Base-by-base conservation (phyloP, 805 yeast genomes). In the Saccharomycopsis selenospora region DNA sequence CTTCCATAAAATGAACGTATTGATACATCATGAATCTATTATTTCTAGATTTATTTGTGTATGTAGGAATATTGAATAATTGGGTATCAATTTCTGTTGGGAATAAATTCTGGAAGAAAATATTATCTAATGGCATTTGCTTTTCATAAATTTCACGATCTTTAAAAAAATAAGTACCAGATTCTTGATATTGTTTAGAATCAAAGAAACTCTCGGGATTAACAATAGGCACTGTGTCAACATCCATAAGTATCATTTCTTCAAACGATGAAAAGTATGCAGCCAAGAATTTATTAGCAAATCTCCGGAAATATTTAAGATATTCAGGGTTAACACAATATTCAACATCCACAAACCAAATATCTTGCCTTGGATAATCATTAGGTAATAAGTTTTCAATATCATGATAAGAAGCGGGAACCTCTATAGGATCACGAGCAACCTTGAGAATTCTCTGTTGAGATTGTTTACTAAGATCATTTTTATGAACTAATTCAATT, bases 231-330 rank as follows among this genome's bases (percentile, higher is more conserved):
- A 76, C 73, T 0, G 73, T 64, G 59, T 77, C 82, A 2, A 77
- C 72, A 57, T 78, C 83, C 28, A 78, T 48, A 28, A 78, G 62
- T 7, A 77, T 61, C 41, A 70, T 64, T 53, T 76, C 76, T 46
- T 69, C 66, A 55, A 77, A 78, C 10, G 77, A 66, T 51, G 65
- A 70, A 61, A 75, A 75, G 44, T 74, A 55, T 4, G 67, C 64
- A 0, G 79, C 77, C 14, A 74, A 53, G 42, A 75, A 64, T 55
- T 76, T 76, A 55, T 69, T 73, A 10, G 68, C 71, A 56, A 66
- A 75, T 0, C 70, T 67, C 1, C 51, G 55, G 49, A 72, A 73
- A 22, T 52, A 47, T 1, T 29, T 18, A 1, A 27, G 42, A 48
- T 55, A 56, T 1, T 43, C 41, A 14, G 45, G 43, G 4, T 57